A percentile compares a stretch with the other conserved stretches of the same genome.
Conservation (phyloP, 352 stramenopile genomes). For the Globisporangium abappressorium region DNA sequence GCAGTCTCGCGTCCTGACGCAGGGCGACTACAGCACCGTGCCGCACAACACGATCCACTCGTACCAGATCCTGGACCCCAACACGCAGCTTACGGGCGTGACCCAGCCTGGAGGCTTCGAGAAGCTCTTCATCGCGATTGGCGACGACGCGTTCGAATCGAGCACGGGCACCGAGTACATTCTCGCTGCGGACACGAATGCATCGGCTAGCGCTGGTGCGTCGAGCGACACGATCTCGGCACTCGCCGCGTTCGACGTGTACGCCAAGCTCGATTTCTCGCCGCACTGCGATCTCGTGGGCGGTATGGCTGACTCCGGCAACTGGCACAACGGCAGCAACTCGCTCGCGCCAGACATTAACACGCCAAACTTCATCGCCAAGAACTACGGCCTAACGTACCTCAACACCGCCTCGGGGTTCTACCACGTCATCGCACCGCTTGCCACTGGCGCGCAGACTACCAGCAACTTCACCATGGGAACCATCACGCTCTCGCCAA, state of each 20-base stretch:
- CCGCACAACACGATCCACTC: conserved; percentile 58
- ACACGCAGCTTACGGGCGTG: conserved; percentile 55
- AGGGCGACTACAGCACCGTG: conserved; percentile 52
- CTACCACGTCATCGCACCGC: conserved; percentile 49
- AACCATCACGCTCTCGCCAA: conserved; percentile 48
- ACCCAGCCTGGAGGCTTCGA: conserved; percentile 55
- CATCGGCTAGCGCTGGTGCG: conserved; percentile 29
- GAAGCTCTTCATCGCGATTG: conserved; percentile 47
- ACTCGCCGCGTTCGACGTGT: conserved; percentile 45
- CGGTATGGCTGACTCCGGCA: conserved; percentile 35
- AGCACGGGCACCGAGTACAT: conserved; percentile 42
- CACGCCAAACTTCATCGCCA: conserved; percentile 53
- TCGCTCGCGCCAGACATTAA: conserved; percentile 33
- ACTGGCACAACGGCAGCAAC: conserved; percentile 53
- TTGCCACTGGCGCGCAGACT: conserved; percentile 43
- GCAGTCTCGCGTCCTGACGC: conserved; percentile 45
- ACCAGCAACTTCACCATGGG: conserved; percentile 59
- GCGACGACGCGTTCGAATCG: conserved; percentile 38
- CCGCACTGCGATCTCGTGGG: conserved; percentile 38
- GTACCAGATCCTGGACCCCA: conserved; percentile 51
- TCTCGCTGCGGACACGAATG: conserved; percentile 28
- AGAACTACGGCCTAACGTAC: conserved; percentile 57
- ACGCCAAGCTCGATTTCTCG: conserved; percentile 38
- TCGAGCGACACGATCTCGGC: conserved; percentile 37
- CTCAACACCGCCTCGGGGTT: conserved; percentile 45